Evolutionary conservation across 441 rosid genomes (phyloP).

Genomic region (Syzygium syzygioides): DNA sequence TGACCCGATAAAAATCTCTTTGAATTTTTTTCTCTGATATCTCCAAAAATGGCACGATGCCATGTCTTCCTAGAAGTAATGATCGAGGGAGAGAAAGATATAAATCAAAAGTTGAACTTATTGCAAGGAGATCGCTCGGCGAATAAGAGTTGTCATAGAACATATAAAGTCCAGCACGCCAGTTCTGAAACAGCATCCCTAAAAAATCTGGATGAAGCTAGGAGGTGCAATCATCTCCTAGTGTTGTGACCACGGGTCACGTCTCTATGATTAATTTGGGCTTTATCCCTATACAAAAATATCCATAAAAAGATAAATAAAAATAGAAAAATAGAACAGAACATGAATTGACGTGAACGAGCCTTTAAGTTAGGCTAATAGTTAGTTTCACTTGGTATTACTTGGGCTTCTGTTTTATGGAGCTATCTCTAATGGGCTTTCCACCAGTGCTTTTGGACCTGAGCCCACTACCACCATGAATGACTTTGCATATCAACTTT

Average conservation of each 20-base stretch:
- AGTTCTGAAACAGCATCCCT: rapidly evolving
- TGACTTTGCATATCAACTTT: not conserved
- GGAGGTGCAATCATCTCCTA: not conserved
- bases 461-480: not conserved
- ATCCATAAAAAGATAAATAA: not conserved
- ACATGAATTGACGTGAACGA: not conserved
- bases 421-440: not conserved
- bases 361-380: not conserved
- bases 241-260: not conserved
- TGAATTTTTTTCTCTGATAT: not conserved
- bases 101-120: not conserved
- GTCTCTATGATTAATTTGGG: not conserved
- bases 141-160: rapidly evolving
- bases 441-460: not conserved
- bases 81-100: not conserved
- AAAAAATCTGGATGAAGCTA: not conserved
- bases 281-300: not conserved
- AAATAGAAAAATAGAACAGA: not conserved
- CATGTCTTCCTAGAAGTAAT: not conserved
- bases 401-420: not conserved
- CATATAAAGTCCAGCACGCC: not conserved
- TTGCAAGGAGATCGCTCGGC: rapidly evolving
- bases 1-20: too few relatives aligned
- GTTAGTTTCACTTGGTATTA: not conserved
- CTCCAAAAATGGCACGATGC: not conserved